phyloP scores from a whole-genome alignment of 2,329 filamentous ascomycete species.

The Aureobasidium sp. region DNA sequence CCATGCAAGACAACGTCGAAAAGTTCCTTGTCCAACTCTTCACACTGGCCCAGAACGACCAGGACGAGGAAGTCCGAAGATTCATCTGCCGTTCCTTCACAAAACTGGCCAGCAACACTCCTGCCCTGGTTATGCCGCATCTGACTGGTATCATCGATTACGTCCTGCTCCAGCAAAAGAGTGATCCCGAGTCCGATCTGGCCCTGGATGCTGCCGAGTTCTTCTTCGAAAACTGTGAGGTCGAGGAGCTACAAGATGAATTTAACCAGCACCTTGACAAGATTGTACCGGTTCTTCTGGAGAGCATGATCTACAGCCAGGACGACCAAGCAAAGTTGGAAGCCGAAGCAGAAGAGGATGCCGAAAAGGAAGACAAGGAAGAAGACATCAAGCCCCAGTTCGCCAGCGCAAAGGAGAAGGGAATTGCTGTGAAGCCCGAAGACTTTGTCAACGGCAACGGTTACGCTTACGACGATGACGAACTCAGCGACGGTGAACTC shows the following conservation, averaged over 20 bases:
- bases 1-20: constrained; percentile 72
- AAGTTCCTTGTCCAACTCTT: constrained; percentile 76
- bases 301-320: constrained; percentile 93
- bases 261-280: constrained; percentile 70
- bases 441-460: constrained; percentile 27
- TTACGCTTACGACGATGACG: constrained; percentile 51
- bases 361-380: constrained; percentile 78
- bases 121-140: constrained; percentile 84
- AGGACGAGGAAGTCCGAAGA: constrained; percentile 71
- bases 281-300: constrained; percentile 81
- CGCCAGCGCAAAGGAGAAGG: constrained; percentile 48
- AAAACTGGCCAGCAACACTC: constrained; percentile 79
- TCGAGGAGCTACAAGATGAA: constrained; percentile 66
- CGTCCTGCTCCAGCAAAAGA: constrained; percentile 80
- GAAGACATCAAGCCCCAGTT: constrained; percentile 92
- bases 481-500: constrained; percentile 81
- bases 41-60: constrained; percentile 60
- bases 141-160: constrained; percentile 85
- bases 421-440: constrained; percentile 28
- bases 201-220: constrained; percentile 95
- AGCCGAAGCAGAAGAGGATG: constrained; percentile 69
- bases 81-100: constrained; percentile 93
- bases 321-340: constrained; percentile 84
- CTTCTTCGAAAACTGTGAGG: constrained; percentile 89
- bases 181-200: constrained; percentile 72